Base-by-base conservation (phyloP, 352 stramenopile species). In the Aphanomyces cochlioides region DNA sequence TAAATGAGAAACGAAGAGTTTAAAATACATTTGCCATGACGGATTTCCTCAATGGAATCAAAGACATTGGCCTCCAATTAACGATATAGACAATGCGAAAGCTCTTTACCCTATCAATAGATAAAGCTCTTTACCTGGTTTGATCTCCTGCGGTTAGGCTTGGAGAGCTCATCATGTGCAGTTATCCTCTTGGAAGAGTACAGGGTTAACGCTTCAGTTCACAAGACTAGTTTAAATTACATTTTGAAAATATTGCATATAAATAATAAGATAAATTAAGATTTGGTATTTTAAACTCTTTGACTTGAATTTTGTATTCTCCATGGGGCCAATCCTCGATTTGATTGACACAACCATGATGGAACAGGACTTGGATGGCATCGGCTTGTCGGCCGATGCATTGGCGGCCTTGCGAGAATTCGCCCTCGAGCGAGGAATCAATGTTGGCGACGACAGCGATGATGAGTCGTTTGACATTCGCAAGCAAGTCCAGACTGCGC, bases 331-430 rank as follows among this genome's bases (percentile, higher is more conserved):
- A 28, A 28, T 28, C 28, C 28, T 28, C 28, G 28, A 28, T 28
- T 28, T 28, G 28, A 28, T 28, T 36, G 43, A 8, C 28, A 50
- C n/a, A 48, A 63, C 63, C 10, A 54, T 66, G 41, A 60, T 60
- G 63, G 77, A 81, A n/a, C 74, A 75, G 40, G 77, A 87, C 60
- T 73, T 69, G 66, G 79, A 85, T 40, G 72, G 75, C 53, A 73
- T 88, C 59, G 69, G 61, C 59, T 74, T 88, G 12, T 88, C 81
- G 39, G 73, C 73, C 38, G 78, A 79, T 41, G 72, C 75, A 58
- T 78, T 83, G 48, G 75, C 71, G 3, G 78, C 75, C 47, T 77
- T 88, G 19, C 74, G 85, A 67, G 78, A 88, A 70, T 88, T 88
- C 57, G 81, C 79, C 5, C 45, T 78, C 21, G 81, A 88, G 67